A percentile compares a stretch with the other conserved stretches of the same genome.
These are phyloP conservation scores for Panicum hallii DNA, from an alignment of 202 grass and related monocot species.

Conservation along the genomic window DNA sequence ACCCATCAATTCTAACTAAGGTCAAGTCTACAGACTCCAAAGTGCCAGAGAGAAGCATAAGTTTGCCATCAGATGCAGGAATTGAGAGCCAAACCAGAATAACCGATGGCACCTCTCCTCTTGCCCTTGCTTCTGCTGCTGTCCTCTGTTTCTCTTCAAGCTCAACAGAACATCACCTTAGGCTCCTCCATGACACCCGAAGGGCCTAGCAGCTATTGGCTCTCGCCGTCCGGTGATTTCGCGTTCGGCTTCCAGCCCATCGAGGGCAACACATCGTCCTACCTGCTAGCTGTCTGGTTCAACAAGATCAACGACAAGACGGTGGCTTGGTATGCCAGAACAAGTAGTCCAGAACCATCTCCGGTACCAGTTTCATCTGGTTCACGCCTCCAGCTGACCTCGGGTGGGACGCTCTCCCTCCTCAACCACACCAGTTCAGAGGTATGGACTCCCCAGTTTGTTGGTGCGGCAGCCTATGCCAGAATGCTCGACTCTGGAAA, in stretches of 20 bases:
- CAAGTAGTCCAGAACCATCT: too few relatives aligned
- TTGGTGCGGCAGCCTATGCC: too few relatives aligned
- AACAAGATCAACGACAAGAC: constrained; percentile 32
- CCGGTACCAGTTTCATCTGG: too few relatives aligned
- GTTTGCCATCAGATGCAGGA: background rate
- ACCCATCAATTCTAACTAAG: background rate
- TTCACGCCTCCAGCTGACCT: too few relatives aligned
- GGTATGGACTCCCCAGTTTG: too few relatives aligned
- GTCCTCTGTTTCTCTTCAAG: constrained; percentile 13
- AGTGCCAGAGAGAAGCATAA: background rate
- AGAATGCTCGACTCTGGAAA: too few relatives aligned
- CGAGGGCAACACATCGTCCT: constrained; percentile 40
- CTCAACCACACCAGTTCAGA: too few relatives aligned
- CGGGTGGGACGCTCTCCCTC: too few relatives aligned
- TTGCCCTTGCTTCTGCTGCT: constrained; percentile 3
- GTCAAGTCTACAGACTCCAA: background rate
- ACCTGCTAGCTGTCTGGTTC: constrained; percentile 58
- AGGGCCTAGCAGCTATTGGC: constrained; percentile 42
- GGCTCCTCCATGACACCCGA: constrained; percentile 26
- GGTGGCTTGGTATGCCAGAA: background rate
- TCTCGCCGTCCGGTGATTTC: constrained; percentile 53
- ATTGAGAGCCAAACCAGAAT: background rate
- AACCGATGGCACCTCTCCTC: constrained; percentile 41
- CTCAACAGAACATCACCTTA: constrained; percentile 37
- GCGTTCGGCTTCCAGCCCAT: constrained; percentile 54